These are phyloP conservation scores for Leccinum subfulvum DNA, from an alignment of 1,284 basidiomycete species.

Conservation along the genomic window DNA sequence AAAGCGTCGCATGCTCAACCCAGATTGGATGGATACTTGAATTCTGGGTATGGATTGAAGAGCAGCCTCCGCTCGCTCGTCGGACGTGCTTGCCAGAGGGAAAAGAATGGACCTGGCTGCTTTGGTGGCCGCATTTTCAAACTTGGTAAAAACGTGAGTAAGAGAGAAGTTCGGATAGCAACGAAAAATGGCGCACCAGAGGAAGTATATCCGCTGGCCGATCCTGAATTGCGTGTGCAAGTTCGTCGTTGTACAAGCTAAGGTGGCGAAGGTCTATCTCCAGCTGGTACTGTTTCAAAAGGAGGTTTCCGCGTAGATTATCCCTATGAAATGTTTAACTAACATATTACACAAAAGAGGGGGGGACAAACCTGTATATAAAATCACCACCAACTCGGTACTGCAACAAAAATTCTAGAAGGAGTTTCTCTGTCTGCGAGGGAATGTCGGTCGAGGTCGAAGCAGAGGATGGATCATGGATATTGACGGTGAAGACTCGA, in stretches of 20 bases:
- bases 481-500: conserved; percentile 75
- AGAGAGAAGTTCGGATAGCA: background rate
- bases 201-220: conserved; percentile 88
- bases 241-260: conserved; percentile 88
- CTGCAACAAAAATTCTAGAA: conserved; percentile 83
- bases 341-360: conserved; percentile 2
- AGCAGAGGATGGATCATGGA: conserved; percentile 57
- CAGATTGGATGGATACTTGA: conserved; percentile 87
- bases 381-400: conserved; percentile 89
- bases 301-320: conserved; percentile 83
- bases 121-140: conserved; percentile 84
- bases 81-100: conserved; percentile 57
- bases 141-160: conserved; percentile 45
- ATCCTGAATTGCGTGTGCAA: conserved; percentile 90
- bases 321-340: conserved; percentile 55
- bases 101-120: conserved; percentile 80
- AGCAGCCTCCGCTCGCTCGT: conserved; percentile 54
- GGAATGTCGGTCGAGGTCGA: conserved; percentile 63
- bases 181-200: conserved; percentile 51
- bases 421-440: conserved; percentile 75
- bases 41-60: conserved; percentile 77
- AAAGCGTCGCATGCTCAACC: conserved; percentile 91
- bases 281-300: conserved; percentile 88
- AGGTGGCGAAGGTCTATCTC: conserved; percentile 93
- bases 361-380: conserved; percentile 66